phyloP scores from a whole-genome alignment of 768 basidiomycete genomes.

The Mycena amicta region DNA sequence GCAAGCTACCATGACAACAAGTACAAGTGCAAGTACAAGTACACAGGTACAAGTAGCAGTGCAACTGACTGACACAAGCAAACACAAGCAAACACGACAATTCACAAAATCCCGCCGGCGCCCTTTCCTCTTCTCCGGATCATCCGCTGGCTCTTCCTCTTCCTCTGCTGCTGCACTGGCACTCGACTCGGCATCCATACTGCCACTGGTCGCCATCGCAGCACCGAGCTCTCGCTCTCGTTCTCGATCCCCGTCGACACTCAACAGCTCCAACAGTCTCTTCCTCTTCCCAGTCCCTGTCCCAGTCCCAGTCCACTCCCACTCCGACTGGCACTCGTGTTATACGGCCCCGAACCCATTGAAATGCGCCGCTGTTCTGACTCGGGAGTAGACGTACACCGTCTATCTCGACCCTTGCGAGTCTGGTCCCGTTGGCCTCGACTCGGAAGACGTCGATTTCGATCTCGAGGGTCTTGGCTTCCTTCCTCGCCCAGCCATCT shows the following conservation, averaged over 20 bases:
- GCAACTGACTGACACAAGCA: slow-evolving; percentile 67
- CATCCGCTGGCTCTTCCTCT: slow-evolving; percentile 34
- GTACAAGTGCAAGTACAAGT: too few relatives aligned
- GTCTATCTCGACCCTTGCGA: slow-evolving; percentile 39
- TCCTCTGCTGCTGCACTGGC: slow-evolving; percentile 12
- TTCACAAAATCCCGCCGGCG: too few relatives aligned
- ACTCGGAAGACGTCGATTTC: neutral
- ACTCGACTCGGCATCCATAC: slow-evolving; percentile 7
- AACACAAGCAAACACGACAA: too few relatives aligned
- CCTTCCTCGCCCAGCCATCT: slow-evolving; percentile 57
- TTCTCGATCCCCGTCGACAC: slow-evolving; percentile 52
- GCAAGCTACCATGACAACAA: too few relatives aligned
- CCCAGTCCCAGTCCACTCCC: slow-evolving; percentile 34
- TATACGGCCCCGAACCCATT: slow-evolving; percentile 92
- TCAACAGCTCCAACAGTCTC: slow-evolving; percentile 47
- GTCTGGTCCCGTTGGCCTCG: neutral
- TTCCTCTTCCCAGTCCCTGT: slow-evolving; percentile 32
- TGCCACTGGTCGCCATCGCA: slow-evolving; percentile 23
- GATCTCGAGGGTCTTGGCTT: slow-evolving; percentile 46
- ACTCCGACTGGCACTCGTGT: slow-evolving; percentile 64
- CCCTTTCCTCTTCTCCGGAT: slow-evolving; percentile 85
- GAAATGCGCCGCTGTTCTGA: slow-evolving; percentile 91
- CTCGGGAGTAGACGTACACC: slow-evolving; percentile 95
- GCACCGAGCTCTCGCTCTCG: slow-evolving; percentile 42
- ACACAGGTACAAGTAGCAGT: too few relatives aligned